These are phyloP conservation scores for Linnemannia zychae DNA, from an alignment of 192 early-diverging fungal genomes.

Conservation along the genomic window DNA sequence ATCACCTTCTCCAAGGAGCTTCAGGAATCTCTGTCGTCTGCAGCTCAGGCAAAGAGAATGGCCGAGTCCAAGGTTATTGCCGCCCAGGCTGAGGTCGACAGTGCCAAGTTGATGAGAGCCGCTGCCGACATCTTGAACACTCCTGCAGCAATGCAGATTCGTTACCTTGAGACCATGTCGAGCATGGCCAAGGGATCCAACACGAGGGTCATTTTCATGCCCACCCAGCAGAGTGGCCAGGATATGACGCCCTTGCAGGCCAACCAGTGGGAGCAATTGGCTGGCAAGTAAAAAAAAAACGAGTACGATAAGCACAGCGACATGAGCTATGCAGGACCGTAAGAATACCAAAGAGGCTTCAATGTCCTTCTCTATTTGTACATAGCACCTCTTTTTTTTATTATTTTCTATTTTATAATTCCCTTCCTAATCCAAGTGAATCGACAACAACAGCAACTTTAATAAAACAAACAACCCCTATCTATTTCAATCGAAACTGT, in stretches of 20 bases:
- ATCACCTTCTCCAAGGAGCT: slow-evolving; percentile 80
- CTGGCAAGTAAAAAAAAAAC: slow-evolving; percentile 26
- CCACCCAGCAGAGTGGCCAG: slow-evolving; percentile 37
- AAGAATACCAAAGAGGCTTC: no score
- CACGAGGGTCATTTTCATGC: slow-evolving; percentile 82
- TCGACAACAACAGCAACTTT: no score
- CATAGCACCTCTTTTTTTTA: no score
- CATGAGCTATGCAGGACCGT: no score
- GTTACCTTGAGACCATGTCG: slow-evolving; percentile 89
- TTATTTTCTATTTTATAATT: no score
- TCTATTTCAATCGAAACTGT: no score
- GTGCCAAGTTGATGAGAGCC: slow-evolving; percentile 92
- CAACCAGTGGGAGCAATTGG: slow-evolving; percentile 54
- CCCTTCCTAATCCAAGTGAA: no score
- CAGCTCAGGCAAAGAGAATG: slow-evolving; percentile 91
- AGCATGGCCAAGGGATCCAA: slow-evolving; percentile 80
- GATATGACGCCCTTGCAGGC: slow-evolving; percentile 46
- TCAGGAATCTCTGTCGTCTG: slow-evolving; percentile 86
- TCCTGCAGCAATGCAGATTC: slow-evolving; percentile 88
- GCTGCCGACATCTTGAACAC: slow-evolving; percentile 94
- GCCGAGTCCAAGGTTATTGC: slow-evolving; percentile 94
- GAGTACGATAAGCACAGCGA: no score
- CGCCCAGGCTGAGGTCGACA: slow-evolving; percentile 87
- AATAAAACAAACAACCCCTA: no score
- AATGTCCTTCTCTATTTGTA: no score